phyloP scores from a whole-genome alignment of 1,284 basidiomycete genomes.

The Cutaneotrichosporon cavernicola region DNA sequence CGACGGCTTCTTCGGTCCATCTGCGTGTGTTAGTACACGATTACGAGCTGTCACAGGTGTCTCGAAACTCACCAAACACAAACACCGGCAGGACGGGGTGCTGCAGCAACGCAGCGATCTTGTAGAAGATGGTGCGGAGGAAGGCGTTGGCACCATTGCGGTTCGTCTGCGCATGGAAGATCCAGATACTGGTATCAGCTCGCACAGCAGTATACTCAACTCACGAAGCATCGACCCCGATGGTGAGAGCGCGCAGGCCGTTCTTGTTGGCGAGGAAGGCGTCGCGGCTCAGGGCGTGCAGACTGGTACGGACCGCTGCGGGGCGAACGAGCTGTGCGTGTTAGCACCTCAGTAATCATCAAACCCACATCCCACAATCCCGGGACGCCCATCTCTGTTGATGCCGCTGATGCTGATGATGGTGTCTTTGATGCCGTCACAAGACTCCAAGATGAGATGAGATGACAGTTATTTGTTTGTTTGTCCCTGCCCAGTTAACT shows the following conservation, averaged over 20 bases:
- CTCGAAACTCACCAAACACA: conserved; percentile 65
- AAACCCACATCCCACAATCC: conserved; percentile 54
- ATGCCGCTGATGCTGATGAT: background rate
- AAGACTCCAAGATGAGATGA: background rate
- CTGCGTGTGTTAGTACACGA: conserved; percentile 23
- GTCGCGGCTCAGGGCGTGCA: conserved; percentile 41
- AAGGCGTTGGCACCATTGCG: conserved; percentile 56
- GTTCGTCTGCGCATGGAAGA: conserved; percentile 54
- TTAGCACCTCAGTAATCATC: background rate
- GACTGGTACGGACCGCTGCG: conserved; percentile 38
- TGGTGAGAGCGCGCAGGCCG: conserved; percentile 46
- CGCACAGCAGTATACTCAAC: conserved; percentile 10
- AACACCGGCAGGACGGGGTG: conserved; percentile 83
- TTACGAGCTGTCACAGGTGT: background rate
- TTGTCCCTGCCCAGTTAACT: conserved; percentile 1
- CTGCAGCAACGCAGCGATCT: conserved; percentile 65
- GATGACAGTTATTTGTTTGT: background rate
- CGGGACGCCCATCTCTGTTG: conserved; percentile 49
- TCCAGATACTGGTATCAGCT: conserved; percentile 51
- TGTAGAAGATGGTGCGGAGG: conserved; percentile 58
- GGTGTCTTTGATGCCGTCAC: background rate
- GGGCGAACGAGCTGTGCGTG: conserved; percentile 45
- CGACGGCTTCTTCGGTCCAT: conserved; percentile 79
- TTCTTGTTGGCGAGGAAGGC: conserved; percentile 45
- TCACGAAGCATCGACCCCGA: conserved; percentile 54